Conservation (phyloP, 495 filamentous ascomycete species). For the Evansstolkia leycettana region DNA sequence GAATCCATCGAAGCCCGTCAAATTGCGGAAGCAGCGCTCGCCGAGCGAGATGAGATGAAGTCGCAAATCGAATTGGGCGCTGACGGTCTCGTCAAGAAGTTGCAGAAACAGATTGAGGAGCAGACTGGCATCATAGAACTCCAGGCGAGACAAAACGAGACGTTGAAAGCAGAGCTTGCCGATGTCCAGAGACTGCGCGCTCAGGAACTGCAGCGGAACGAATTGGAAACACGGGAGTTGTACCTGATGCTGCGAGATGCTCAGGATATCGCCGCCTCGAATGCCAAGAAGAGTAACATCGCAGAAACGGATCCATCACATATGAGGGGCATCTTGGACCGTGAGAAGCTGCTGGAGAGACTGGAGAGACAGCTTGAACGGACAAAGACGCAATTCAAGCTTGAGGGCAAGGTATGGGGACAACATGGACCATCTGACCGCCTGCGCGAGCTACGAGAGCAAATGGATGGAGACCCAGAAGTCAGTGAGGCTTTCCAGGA, state of each 20-base stretch:
- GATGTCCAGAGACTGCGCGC: constrained; percentile 77
- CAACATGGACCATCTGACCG: constrained; percentile 82
- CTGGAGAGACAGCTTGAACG: constrained; percentile 90
- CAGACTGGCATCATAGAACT: constrained; percentile 83
- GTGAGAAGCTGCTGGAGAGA: constrained; percentile 80
- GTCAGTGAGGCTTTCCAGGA: constrained; percentile 37
- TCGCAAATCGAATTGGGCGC: constrained; percentile 87
- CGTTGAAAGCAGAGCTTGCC: constrained; percentile 76
- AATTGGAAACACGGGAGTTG: constrained; percentile 88
- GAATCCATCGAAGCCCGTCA: constrained; percentile 81
- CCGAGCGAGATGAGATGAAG: constrained; percentile 92
- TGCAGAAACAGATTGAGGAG: constrained; percentile 88
- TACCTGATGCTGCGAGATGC: constrained; percentile 98
- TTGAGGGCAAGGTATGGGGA: constrained; percentile 90
- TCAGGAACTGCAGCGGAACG: constrained; percentile 87
- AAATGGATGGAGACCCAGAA: constrained; percentile 67
- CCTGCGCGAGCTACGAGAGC: constrained; percentile 79
- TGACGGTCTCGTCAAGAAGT: constrained; percentile 82
- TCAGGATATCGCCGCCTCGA: constrained; percentile 84
- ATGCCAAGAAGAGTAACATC: constrained; percentile 58
- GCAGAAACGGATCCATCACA: constrained; percentile 55
- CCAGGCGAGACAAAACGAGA: constrained; percentile 72
- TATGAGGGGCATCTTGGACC: constrained; percentile 86
- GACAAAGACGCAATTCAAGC: constrained; percentile 95
- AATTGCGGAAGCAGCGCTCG: constrained; percentile 87